Evolutionary conservation across 805 yeast species (phyloP).

Genomic region (Candida koratica): DNA sequence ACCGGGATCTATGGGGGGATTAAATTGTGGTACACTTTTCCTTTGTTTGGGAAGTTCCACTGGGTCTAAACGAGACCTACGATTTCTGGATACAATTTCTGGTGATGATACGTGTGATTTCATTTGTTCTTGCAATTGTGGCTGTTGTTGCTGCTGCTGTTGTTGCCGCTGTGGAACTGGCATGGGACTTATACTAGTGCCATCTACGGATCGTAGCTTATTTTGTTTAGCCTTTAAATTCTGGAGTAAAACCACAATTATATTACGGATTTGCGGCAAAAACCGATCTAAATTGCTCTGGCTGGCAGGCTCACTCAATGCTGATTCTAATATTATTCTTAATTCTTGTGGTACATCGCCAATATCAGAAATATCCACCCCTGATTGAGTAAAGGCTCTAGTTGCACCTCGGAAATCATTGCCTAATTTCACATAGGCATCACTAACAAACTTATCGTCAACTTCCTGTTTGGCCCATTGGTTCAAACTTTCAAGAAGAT

Average conservation of each 20-base stretch:
- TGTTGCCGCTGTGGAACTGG: too few species aligned
- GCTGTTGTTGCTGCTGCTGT: neutral
- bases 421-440: constrained; percentile 86
- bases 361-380: constrained; percentile 75
- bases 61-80: constrained; percentile 1
- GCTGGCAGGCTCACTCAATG: constrained; percentile 79
- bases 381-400: constrained; percentile 71
- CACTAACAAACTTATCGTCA: constrained; percentile 79
- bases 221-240: constrained; percentile 78
- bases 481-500: constrained; percentile 76
- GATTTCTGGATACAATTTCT: neutral
- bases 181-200: too few species aligned
- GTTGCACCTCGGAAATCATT: constrained; percentile 88
- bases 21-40: constrained; percentile 1
- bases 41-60: constrained; percentile 5
- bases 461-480: constrained; percentile 87
- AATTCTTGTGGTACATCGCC: constrained; percentile 88
- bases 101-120: neutral
- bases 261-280: constrained; percentile 79
- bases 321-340: constrained; percentile 76
- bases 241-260: constrained; percentile 75
- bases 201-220: constrained; percentile 28
- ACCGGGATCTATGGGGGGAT: too few species aligned
- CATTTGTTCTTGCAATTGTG: neutral
- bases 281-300: constrained; percentile 76